A percentile compares a stretch with the other conserved stretches of the same genome.
Conservation (phyloP, 345 rosid species). For the Angophora floribunda region DNA sequence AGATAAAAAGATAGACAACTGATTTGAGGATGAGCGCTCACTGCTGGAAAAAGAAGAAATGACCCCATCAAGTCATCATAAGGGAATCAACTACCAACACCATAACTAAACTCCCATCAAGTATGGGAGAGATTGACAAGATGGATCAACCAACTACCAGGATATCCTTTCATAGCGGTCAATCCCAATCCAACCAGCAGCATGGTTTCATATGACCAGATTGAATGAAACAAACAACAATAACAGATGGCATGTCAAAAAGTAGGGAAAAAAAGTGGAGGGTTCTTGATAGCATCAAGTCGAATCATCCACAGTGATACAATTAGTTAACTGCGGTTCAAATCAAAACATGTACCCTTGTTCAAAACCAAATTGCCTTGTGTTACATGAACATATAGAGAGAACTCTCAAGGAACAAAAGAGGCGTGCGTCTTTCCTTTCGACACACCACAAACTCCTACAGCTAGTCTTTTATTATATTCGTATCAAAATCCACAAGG, state of each 20-base stretch:
- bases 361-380: not conserved
- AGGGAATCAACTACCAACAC: not conserved
- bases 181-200: not conserved
- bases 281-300: not conserved
- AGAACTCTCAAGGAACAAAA: not conserved
- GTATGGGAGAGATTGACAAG: not conserved
- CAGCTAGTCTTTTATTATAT: not conserved
- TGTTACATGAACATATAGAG: not conserved
- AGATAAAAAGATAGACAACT: not conserved
- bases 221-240: not conserved
- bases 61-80: not conserved
- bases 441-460: not conserved
- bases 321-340: not conserved
- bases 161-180: not conserved
- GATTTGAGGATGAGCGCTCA: not conserved
- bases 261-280: not conserved
- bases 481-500: not conserved
- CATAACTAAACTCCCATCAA: not conserved
- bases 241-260: not conserved
- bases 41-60: not conserved
- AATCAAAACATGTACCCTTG: not conserved
- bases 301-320: not conserved
- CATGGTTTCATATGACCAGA: not conserved
- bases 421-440: conserved; percentile 5
- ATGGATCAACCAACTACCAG: not conserved